A percentile compares a stretch with the other conserved stretches of the same genome.
phyloP scores from a whole-genome alignment of 2,329 filamentous ascomycete species.

The Fusarium irregulare region DNA sequence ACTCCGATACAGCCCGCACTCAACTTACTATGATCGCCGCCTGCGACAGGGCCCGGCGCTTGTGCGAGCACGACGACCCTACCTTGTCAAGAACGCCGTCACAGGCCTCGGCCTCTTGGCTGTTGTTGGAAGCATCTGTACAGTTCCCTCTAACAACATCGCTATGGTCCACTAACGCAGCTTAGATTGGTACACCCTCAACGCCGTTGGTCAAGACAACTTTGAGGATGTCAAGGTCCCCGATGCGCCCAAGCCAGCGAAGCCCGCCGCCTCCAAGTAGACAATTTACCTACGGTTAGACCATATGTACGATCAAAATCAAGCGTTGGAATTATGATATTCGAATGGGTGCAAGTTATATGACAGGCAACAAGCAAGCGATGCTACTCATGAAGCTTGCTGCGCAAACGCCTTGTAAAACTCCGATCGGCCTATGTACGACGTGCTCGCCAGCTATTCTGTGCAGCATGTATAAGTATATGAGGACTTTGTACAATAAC shows the following conservation, averaged over 20 bases:
- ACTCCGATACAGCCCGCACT: slow-evolving; percentile 57
- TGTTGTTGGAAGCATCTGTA: slow-evolving; percentile 90
- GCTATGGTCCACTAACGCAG: slow-evolving; percentile 27
- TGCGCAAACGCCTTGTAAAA: slow-evolving; percentile 35
- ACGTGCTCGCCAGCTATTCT: slow-evolving; percentile 38
- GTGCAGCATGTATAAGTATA: slow-evolving; percentile 41
- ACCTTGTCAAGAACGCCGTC: slow-evolving; percentile 87
- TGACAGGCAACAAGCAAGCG: slow-evolving; percentile 22
- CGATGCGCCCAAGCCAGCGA: slow-evolving; percentile 72
- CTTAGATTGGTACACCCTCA: slow-evolving; percentile 73
- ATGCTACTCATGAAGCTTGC: slow-evolving; percentile 36
- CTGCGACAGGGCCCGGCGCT: slow-evolving; percentile 89
- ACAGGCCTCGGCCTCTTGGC: slow-evolving; percentile 80
- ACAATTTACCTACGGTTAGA: neutral
- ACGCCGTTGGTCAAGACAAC: slow-evolving; percentile 92
- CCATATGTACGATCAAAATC: slow-evolving; percentile 8
- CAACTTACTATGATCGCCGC: slow-evolving; percentile 90
- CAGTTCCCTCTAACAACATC: slow-evolving; percentile 54
- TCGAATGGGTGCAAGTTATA: neutral
- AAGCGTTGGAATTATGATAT: slow-evolving; percentile 16
- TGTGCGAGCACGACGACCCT: slow-evolving; percentile 90
- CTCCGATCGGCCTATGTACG: slow-evolving; percentile 36
- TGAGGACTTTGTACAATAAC: slow-evolving; percentile 40
- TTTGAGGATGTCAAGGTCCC: slow-evolving; percentile 96
- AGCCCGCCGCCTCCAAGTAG: slow-evolving; percentile 55